A percentile compares a stretch with the other conserved stretches of the same genome.
Evolutionary conservation across 345 rosid species (phyloP).

Genomic region (Linum tenue): DNA sequence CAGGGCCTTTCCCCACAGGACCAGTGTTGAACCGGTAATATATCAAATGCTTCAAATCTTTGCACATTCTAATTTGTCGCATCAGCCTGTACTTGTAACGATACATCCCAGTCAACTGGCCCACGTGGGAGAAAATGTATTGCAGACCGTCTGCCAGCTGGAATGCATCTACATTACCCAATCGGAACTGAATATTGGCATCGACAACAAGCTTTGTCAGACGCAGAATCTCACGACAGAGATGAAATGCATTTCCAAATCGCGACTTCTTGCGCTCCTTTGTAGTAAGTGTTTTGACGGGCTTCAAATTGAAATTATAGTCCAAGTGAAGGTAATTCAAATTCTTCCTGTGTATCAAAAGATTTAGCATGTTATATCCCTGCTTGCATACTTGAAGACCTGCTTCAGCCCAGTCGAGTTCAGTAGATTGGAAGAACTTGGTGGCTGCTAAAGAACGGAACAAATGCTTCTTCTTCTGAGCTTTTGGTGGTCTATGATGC

Average conservation of each 20-base stretch:
- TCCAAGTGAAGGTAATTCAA: constrained; percentile 91
- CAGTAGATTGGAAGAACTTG: constrained; percentile 95
- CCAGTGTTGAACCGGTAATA: constrained; percentile 98
- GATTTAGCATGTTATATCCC: constrained; percentile 96
- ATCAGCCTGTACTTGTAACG: constrained; percentile 91
- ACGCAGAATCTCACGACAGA: constrained; percentile 93
- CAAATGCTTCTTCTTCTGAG: constrained; percentile 98
- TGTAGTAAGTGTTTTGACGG: constrained; percentile 96
- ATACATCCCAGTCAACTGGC: constrained; percentile 98
- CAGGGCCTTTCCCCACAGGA: constrained; percentile 98
- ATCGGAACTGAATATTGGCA: constrained; percentile 92
- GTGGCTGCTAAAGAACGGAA: constrained; percentile 95
- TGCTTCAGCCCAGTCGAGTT: constrained; percentile 99
- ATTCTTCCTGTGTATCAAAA: constrained; percentile 90
- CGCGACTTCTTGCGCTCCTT: constrained; percentile 96
- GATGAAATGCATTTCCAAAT: constrained; percentile 98
- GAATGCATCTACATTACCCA: constrained; percentile 97
- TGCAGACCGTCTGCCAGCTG: constrained; percentile 97
- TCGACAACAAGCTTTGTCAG: constrained; percentile 97
- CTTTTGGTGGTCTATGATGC: constrained; percentile 99
- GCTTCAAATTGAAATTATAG: constrained; percentile 93
- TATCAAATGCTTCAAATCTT: constrained; percentile 88
- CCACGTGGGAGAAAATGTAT: constrained; percentile 93
- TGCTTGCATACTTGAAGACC: constrained; percentile 99
- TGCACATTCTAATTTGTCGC: constrained; percentile 98